phyloP scores from a whole-genome alignment of 1,139 yeast species.

The Nakaseomyces sp. region DNA sequence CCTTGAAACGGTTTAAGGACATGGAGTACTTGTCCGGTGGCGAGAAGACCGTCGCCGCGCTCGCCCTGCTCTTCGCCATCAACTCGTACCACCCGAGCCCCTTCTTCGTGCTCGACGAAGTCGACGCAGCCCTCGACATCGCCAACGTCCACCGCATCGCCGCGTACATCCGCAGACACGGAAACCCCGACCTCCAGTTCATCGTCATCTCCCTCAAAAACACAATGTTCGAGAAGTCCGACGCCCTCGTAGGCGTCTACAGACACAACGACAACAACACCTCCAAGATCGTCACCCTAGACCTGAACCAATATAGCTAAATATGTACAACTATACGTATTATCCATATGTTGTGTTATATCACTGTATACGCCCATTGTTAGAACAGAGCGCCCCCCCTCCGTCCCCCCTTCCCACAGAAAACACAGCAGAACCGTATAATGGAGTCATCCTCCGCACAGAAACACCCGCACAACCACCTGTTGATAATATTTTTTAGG shows the following conservation, averaged over 20 bases:
- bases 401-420: too few species aligned
- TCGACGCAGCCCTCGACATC: conserved; percentile 93
- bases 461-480: too few species aligned
- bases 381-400: too few species aligned
- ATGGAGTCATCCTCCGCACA: too few species aligned
- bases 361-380: not conserved
- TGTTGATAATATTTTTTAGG: too few species aligned
- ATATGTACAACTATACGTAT: not conserved
- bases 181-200: conserved; percentile 77
- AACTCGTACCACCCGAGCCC: conserved; percentile 93
- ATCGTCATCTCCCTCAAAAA: conserved; percentile 90
- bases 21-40: conserved; percentile 95
- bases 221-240: conserved; percentile 78
- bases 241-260: conserved; percentile 87
- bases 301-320: conserved; percentile 43
- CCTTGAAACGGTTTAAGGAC: conserved; percentile 85
- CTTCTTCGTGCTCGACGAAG: conserved; percentile 90
- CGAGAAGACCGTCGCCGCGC: conserved; percentile 92
- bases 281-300: conserved; percentile 68
- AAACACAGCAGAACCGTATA: too few species aligned
- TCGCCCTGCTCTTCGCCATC: conserved; percentile 82
- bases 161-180: conserved; percentile 66
- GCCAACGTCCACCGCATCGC: conserved; percentile 82
- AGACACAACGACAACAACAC: conserved; percentile 72
- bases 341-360: not conserved